These are phyloP conservation scores for Sarocladium oryzae DNA, from an alignment of 2,329 filamentous ascomycete species.

Conservation along the genomic window DNA sequence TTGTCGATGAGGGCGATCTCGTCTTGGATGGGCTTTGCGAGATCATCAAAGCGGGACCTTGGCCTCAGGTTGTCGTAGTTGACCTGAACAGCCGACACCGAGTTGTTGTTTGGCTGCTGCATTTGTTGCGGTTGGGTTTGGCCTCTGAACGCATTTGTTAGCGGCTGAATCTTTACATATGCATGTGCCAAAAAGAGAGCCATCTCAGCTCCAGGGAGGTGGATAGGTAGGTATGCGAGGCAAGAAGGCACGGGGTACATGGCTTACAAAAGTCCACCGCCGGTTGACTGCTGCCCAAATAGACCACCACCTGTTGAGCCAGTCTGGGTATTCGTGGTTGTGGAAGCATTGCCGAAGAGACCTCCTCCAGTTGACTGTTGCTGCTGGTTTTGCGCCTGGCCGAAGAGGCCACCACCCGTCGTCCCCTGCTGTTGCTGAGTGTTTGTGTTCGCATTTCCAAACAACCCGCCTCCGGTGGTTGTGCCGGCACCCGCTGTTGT, in stretches of 20 bases:
- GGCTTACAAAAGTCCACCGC: constrained; percentile 26
- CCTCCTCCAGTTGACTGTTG: constrained; percentile 15
- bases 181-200: background rate
- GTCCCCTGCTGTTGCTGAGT: constrained; percentile 12
- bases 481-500: background rate
- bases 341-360: constrained; percentile 12
- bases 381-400: constrained; percentile 17
- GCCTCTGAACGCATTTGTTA: constrained; percentile 19
- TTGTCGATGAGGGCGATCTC: constrained; percentile 73
- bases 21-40: constrained; percentile 73
- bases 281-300: constrained; percentile 26
- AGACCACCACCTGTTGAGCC: constrained; percentile 14
- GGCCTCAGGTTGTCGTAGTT: constrained; percentile 72
- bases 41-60: constrained; percentile 87
- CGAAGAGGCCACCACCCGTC: constrained; percentile 19
- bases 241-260: no score
- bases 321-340: constrained; percentile 10
- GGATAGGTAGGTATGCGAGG: background rate
- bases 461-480: constrained; percentile 15
- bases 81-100: constrained; percentile 68
- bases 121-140: constrained; percentile 19
- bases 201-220: background rate
- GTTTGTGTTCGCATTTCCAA: constrained; percentile 14
- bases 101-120: constrained; percentile 24
- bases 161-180: constrained; percentile 6